Percentiles rank a stretch among this genome's conserved stretches.
These are phyloP conservation scores for Hygrocybe punicea DNA, from an alignment of 768 basidiomycete species.

Conservation along the genomic window DNA sequence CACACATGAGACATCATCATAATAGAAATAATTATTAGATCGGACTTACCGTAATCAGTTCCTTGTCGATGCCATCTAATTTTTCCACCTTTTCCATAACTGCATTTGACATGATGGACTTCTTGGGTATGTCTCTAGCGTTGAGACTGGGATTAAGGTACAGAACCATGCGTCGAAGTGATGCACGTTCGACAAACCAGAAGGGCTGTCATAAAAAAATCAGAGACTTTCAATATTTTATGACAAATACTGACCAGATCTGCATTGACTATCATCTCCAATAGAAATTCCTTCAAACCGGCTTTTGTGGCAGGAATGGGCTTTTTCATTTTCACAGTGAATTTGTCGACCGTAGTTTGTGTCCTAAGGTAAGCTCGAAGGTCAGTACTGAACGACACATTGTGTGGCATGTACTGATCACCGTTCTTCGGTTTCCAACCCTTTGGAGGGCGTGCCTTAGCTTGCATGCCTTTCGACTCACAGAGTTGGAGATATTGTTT, in stretches of 20 bases:
- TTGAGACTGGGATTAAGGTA: conserved; percentile 10
- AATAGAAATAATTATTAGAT: too few species aligned
- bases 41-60: conserved; percentile 12
- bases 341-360: too few species aligned
- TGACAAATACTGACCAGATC: conserved; percentile 15
- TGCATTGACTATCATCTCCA: conserved; percentile 17
- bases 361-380: too few species aligned
- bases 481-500: conserved; percentile 8
- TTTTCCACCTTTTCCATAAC: conserved; percentile 8
- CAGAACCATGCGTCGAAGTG: conserved; percentile 4
- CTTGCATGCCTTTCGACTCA: conserved; percentile 1
- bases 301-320: conserved; percentile 10
- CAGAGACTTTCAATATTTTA: too few species aligned
- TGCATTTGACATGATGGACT: conserved; percentile 8
- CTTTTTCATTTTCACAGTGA: conserved; percentile 1
- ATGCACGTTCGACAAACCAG: conserved; percentile 13
- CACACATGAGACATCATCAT: too few species aligned
- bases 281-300: conserved; percentile 13
- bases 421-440: conserved; percentile 4
- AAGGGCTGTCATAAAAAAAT: too few species aligned
- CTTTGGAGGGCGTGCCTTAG: conserved; percentile 12
- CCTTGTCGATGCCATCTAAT: conserved; percentile 12
- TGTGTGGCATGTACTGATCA: too few species aligned
- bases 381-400: too few species aligned
- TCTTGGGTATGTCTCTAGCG: conserved; percentile 13